Percentiles rank a stretch among this genome's conserved stretches.
Conservation (phyloP, 2,329 filamentous ascomycete genomes). For the Botryosphaeria dothidea region DNA sequence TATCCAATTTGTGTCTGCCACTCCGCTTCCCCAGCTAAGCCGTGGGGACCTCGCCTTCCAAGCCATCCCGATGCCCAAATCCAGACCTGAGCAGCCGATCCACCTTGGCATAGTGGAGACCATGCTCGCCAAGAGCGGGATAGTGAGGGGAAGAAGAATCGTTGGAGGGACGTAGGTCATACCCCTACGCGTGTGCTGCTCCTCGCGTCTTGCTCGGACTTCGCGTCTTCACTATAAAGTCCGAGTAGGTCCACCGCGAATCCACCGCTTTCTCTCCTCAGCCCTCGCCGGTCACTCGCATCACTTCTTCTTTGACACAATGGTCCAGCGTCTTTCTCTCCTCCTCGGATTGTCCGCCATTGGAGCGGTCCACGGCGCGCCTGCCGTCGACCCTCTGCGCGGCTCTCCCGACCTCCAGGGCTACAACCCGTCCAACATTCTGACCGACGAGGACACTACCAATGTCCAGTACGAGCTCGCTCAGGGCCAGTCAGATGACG, state of each 20-base stretch:
- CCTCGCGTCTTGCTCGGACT: not conserved
- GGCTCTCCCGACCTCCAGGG: slow-evolving; percentile 20
- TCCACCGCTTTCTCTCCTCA: not conserved
- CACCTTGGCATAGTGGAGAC: slow-evolving; percentile 11
- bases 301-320: not conserved
- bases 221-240: slow-evolving; percentile 5
- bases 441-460: slow-evolving; percentile 29
- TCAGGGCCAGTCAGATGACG: slow-evolving; percentile 53
- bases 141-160: slow-evolving; percentile 12
- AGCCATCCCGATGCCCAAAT: not conserved
- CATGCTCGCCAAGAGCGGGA: not conserved
- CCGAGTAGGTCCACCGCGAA: not conserved
- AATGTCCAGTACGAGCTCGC: slow-evolving; percentile 46
- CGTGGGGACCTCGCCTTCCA: not conserved
- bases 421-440: slow-evolving; percentile 21
- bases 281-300: not conserved
- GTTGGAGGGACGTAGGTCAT: not conserved
- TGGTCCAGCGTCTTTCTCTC: slow-evolving; percentile 2
- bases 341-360: not conserved
- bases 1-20: not conserved
- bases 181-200: not conserved
- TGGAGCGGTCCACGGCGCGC: not conserved
- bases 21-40: not conserved
- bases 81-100: not conserved
- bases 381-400: slow-evolving; percentile 18